phyloP scores from a whole-genome alignment of 495 filamentous ascomycete genomes.

The Penicillium coffeae region DNA sequence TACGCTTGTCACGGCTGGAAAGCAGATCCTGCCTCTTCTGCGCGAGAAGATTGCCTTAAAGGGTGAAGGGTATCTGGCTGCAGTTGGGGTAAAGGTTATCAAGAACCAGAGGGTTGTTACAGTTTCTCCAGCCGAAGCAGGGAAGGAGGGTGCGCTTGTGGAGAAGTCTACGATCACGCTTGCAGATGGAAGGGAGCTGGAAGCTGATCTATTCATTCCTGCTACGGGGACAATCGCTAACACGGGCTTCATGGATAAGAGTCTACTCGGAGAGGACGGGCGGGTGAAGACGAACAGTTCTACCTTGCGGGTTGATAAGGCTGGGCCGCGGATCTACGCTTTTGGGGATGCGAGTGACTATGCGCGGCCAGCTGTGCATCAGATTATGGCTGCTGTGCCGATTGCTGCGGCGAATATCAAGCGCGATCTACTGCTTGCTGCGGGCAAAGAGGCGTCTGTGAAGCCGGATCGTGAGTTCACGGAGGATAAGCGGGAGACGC shows the following conservation, averaged over 20 bases:
- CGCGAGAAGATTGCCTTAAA: slow-evolving; percentile 30
- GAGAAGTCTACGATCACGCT: slow-evolving; percentile 28
- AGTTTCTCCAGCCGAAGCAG: slow-evolving; percentile 18
- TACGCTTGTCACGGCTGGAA: slow-evolving; percentile 36
- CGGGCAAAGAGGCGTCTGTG: neutral
- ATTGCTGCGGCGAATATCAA: slow-evolving; percentile 43
- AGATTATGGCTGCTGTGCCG: slow-evolving; percentile 37
- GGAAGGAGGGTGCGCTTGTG: slow-evolving; percentile 18
- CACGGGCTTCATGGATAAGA: slow-evolving; percentile 33
- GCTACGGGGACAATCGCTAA: slow-evolving; percentile 45
- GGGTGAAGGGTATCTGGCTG: slow-evolving; percentile 39
- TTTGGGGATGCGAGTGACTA: slow-evolving; percentile 39
- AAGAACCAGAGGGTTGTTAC: slow-evolving; percentile 29
- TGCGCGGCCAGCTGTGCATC: slow-evolving; percentile 31
- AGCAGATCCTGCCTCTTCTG: slow-evolving; percentile 44
- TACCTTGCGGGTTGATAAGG: slow-evolving; percentile 46
- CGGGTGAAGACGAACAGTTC: slow-evolving; percentile 39
- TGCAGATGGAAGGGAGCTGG: slow-evolving; percentile 30
- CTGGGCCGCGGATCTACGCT: slow-evolving; percentile 46
- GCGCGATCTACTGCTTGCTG: slow-evolving; percentile 29
- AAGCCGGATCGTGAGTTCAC: slow-evolving; percentile 21
- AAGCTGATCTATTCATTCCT: slow-evolving; percentile 48
- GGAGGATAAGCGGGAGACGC: slow-evolving; percentile 44
- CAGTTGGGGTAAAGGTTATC: slow-evolving; percentile 41
- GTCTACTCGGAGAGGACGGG: slow-evolving; percentile 30